phyloP scores from a whole-genome alignment of 108 stramenopile genomes.

The Cyclotella distinguenda region DNA sequence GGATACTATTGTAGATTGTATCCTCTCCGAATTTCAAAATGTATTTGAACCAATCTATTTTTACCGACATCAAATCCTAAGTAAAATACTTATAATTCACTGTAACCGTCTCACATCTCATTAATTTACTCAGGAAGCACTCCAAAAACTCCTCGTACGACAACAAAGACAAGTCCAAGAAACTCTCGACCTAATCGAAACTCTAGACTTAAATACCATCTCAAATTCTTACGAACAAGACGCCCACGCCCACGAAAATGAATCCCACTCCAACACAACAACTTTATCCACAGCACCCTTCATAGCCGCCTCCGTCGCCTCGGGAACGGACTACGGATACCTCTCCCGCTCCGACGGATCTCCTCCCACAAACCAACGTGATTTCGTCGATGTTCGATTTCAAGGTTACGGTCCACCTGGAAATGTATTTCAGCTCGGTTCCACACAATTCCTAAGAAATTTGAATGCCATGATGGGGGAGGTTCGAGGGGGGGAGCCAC shows the following conservation, averaged over 20 bases:
- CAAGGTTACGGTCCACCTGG: conserved; percentile 58
- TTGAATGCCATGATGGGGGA: conserved; percentile 61
- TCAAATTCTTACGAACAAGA: background rate
- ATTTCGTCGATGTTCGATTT: conserved; percentile 27
- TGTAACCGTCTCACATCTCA: background rate
- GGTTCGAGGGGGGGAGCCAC: conserved; percentile 38
- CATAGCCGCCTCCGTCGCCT: conserved; percentile 48
- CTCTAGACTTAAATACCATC: conserved; percentile 16
- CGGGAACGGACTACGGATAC: conserved; percentile 64
- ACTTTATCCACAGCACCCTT: background rate
- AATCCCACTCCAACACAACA: background rate
- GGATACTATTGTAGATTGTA: too few relatives aligned
- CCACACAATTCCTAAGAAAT: conserved; percentile 61
- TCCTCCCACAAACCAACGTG: conserved; percentile 12
- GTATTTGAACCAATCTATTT: too few relatives aligned
- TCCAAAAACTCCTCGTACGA: conserved; percentile 45
- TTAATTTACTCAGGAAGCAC: conserved; percentile 26
- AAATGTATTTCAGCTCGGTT: conserved; percentile 52
- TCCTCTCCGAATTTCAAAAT: too few relatives aligned
- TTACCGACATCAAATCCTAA: too few relatives aligned
- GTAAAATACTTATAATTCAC: too few relatives aligned
- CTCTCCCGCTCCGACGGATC: conserved; percentile 61
- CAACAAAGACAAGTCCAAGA: conserved; percentile 50
- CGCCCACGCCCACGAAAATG: conserved; percentile 6
- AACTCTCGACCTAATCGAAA: conserved; percentile 46